These are phyloP conservation scores for Knoxdaviesia capensis DNA, from an alignment of 2,329 filamentous ascomycete species.

Conservation along the genomic window DNA sequence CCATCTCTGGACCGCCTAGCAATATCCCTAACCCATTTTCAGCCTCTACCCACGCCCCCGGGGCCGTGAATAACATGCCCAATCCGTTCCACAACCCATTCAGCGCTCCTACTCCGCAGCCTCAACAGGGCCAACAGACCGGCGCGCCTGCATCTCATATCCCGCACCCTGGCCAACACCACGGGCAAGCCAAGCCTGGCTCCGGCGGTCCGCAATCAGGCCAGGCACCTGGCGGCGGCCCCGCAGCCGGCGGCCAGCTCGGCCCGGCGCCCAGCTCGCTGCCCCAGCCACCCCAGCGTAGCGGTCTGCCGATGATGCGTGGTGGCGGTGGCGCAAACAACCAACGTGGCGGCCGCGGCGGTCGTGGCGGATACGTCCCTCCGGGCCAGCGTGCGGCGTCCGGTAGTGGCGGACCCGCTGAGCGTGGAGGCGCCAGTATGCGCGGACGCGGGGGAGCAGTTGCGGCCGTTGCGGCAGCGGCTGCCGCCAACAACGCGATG, in stretches of 20 bases:
- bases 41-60: too few relatives aligned
- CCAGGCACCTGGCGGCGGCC: background rate
- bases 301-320: slow-evolving; percentile 20
- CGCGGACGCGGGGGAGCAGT: slow-evolving; percentile 3
- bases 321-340: slow-evolving; percentile 12
- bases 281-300: slow-evolving; percentile 4
- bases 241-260: slow-evolving; percentile 2
- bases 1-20: too few relatives aligned
- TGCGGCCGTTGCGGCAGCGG: slow-evolving; percentile 21
- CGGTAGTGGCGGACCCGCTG: slow-evolving; percentile 11
- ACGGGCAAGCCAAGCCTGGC: slow-evolving; percentile 3
- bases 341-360: slow-evolving; percentile 11
- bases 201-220: slow-evolving; percentile 1
- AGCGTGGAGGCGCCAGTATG: slow-evolving; percentile 11
- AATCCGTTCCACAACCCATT: too few relatives aligned
- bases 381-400: slow-evolving; percentile 14
- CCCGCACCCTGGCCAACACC: slow-evolving; percentile 2
- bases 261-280: slow-evolving; percentile 1
- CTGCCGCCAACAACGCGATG: slow-evolving; percentile 15
- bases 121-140: slow-evolving; percentile 6
- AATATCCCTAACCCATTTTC: too few relatives aligned
- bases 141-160: background rate
- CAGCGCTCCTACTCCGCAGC: slow-evolving; percentile 1
- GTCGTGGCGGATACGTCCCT: slow-evolving; percentile 17
- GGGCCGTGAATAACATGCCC: too few relatives aligned